Percentiles rank a stretch among this genome's conserved stretches.
Conservation (phyloP, 140 eudicot species). For the Bidens hawaiensis region DNA sequence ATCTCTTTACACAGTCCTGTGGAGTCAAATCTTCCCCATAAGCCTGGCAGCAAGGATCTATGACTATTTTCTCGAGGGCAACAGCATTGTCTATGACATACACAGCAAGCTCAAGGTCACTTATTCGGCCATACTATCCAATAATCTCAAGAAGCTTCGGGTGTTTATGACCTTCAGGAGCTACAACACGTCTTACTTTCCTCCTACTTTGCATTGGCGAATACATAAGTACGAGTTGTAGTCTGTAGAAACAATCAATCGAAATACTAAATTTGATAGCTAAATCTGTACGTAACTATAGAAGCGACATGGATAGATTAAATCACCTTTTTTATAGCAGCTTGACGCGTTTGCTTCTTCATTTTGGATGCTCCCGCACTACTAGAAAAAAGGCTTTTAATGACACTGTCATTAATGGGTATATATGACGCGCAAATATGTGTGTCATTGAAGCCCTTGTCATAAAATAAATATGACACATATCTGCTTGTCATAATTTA, state of each 20-base stretch:
- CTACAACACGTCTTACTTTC: slow-evolving; percentile 23
- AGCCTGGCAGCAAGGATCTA: slow-evolving; percentile 31
- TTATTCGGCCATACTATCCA: slow-evolving; percentile 44
- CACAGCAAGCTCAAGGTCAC: slow-evolving; percentile 38
- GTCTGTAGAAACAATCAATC: neutral
- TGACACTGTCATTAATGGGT: too few relatives aligned
- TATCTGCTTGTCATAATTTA: too few relatives aligned
- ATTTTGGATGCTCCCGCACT: too few relatives aligned
- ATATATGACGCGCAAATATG: too few relatives aligned
- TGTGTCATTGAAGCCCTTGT: too few relatives aligned
- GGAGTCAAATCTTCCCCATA: neutral
- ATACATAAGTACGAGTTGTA: slow-evolving; percentile 33
- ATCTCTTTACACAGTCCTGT: neutral
- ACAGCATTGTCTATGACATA: slow-evolving; percentile 25
- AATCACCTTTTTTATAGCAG: too few relatives aligned
- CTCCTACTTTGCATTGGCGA: slow-evolving; percentile 29
- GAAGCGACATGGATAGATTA: too few relatives aligned
- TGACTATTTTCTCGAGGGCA: slow-evolving; percentile 17
- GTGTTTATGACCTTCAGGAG: slow-evolving; percentile 18
- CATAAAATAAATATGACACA: too few relatives aligned
- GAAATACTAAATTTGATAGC: too few relatives aligned
- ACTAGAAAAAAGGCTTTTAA: too few relatives aligned
- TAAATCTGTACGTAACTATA: too few relatives aligned
- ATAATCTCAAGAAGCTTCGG: slow-evolving; percentile 20
- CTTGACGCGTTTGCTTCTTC: too few relatives aligned